Evolutionary conservation across 2,329 filamentous ascomycete species (phyloP).

Genomic region (Phialemonium atrogriseum): DNA sequence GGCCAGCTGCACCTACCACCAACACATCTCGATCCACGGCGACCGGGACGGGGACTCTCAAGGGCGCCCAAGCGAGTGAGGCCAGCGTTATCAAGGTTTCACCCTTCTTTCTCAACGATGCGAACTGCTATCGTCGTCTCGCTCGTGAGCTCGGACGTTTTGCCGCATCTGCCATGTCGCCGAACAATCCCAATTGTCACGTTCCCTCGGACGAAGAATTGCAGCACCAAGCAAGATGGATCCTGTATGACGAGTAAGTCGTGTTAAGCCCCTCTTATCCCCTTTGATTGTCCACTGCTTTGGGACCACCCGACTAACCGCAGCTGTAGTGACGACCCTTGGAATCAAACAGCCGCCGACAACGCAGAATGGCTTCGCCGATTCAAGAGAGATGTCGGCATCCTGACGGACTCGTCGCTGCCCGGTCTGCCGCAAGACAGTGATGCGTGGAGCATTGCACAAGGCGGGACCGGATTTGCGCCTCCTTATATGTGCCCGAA

Average conservation of each 20-base stretch:
- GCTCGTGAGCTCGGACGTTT: constrained; percentile 45
- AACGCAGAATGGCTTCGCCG: constrained; percentile 55
- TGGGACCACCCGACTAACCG: constrained; percentile 14
- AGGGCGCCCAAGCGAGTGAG: too few relatives aligned
- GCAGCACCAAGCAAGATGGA: constrained; percentile 56
- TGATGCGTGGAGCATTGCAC: constrained; percentile 35
- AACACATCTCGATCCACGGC: constrained; percentile 4
- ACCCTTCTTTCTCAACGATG: constrained; percentile 46
- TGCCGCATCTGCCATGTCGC: constrained; percentile 43
- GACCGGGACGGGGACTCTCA: too few relatives aligned
- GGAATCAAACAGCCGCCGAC: constrained; percentile 57
- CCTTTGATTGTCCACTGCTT: not conserved
- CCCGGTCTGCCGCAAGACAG: constrained; percentile 39
- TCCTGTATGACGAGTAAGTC: constrained; percentile 53
- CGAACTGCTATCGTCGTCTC: constrained; percentile 51
- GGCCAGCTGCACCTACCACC: not conserved
- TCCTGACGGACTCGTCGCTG: constrained; percentile 37
- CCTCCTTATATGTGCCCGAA: constrained; percentile 45
- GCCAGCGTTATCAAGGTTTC: constrained; percentile 19
- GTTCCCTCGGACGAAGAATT: constrained; percentile 53
- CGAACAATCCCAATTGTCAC: constrained; percentile 52
- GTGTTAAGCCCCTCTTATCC: not conserved
- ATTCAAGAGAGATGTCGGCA: constrained; percentile 51
- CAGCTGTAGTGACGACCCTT: constrained; percentile 45
- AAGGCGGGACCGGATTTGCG: constrained; percentile 46